A percentile compares a stretch with the other conserved stretches of the same genome.
Conservation (phyloP, 1,139 yeast genomes). For the Debaryomycetaceae sp. region DNA sequence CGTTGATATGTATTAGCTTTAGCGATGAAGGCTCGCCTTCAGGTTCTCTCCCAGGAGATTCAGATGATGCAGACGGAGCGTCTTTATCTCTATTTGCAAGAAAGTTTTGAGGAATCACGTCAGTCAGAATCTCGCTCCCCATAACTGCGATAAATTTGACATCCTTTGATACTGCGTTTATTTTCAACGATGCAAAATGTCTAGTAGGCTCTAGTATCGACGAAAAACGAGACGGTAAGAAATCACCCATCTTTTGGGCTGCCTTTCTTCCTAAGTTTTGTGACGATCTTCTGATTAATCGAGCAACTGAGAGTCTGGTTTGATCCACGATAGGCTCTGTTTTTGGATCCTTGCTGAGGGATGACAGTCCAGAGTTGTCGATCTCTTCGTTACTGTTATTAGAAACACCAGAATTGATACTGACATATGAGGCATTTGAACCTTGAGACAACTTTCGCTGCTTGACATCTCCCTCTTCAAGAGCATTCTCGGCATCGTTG, state of each 20-base stretch:
- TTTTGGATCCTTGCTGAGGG: conserved; percentile 16
- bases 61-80: conserved; percentile 8
- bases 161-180: conserved; percentile 62
- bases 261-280: conserved; percentile 67
- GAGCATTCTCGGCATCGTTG: conserved; percentile 22
- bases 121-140: conserved; percentile 40
- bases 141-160: conserved; percentile 63
- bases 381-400: conserved; percentile 23
- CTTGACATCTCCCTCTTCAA: conserved; percentile 24
- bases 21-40: conserved; percentile 38
- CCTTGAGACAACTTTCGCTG: conserved; percentile 40
- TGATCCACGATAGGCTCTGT: conserved; percentile 68
- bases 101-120: conserved; percentile 34
- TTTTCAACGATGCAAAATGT: conserved; percentile 89
- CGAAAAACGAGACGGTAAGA: conserved; percentile 77
- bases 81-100: conserved; percentile 18
- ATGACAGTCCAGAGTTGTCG: conserved; percentile 3
- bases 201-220: conserved; percentile 89
- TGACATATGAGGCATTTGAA: conserved; percentile 37
- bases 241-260: conserved; percentile 86
- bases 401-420: conserved; percentile 30
- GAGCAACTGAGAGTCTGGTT: conserved; percentile 66
- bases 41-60: conserved; percentile 8
- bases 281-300: conserved; percentile 59
- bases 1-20: conserved; percentile 62